A percentile compares a stretch with the other conserved stretches of the same genome.
Conservation (phyloP, 306 rosid species). For the Lithocarpus polystachyus region DNA sequence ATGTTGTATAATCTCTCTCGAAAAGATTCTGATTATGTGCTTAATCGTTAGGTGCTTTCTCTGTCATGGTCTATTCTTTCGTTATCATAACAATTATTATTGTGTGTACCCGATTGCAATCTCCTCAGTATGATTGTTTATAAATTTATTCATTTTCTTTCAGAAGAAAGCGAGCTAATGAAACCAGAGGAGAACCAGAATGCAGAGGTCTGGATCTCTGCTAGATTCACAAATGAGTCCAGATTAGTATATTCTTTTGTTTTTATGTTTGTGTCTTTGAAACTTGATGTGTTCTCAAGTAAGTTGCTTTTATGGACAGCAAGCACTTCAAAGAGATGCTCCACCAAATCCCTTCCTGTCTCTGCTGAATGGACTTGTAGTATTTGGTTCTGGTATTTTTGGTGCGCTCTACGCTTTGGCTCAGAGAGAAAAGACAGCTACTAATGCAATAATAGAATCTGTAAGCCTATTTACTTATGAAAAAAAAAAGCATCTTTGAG, state of each 20-base stretch:
- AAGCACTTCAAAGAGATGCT: constrained; percentile 29
- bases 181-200: constrained; percentile 37
- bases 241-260: constrained; percentile 19
- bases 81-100: background rate
- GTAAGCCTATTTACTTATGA: constrained; percentile 39
- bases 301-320: constrained; percentile 38
- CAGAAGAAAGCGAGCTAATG: constrained; percentile 55
- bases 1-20: background rate
- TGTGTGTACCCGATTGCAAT: background rate
- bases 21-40: background rate
- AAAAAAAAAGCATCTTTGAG: constrained; percentile 62
- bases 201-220: constrained; percentile 53
- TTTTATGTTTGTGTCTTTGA: constrained; percentile 8
- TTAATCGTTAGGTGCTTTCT: background rate
- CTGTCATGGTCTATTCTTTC: background rate
- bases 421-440: constrained; percentile 53
- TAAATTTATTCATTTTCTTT: constrained; percentile 21
- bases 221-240: constrained; percentile 26
- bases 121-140: background rate
- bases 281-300: constrained; percentile 29
- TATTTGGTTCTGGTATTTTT: constrained; percentile 59
- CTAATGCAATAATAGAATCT: constrained; percentile 55
- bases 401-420: constrained; percentile 67
- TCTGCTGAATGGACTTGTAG: constrained; percentile 64
- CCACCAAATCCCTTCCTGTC: constrained; percentile 41